These are phyloP conservation scores for Starmera quercuum DNA, from an alignment of 805 yeast genomes.

Conservation along the genomic window DNA sequence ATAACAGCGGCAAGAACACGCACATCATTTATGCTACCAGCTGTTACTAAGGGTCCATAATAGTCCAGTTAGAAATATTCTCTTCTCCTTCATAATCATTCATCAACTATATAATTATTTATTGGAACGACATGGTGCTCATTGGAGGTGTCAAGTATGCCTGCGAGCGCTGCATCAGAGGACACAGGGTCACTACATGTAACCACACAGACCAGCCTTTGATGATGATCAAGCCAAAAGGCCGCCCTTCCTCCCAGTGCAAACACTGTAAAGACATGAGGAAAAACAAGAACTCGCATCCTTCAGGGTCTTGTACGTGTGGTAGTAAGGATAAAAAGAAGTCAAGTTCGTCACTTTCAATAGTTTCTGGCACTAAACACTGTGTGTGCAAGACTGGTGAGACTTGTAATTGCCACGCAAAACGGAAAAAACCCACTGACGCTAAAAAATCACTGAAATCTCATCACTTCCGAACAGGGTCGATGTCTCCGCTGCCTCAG, in stretches of 20 bases:
- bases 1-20: too few species aligned
- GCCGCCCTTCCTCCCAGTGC: constrained; percentile 92
- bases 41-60: too few species aligned
- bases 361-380: constrained; percentile 13
- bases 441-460: constrained; percentile 1
- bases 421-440: constrained; percentile 6
- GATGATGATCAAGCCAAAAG: constrained; percentile 92
- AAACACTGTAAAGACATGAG: constrained; percentile 75
- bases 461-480: too few species aligned
- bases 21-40: too few species aligned
- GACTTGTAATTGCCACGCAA: constrained; percentile 19
- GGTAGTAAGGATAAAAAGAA: constrained; percentile 29
- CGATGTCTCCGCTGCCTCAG: too few species aligned
- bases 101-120: too few species aligned
- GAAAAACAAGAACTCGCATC: constrained; percentile 56
- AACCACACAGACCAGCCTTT: constrained; percentile 87
- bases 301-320: constrained; percentile 58
- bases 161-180: constrained; percentile 92
- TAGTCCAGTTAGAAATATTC: too few species aligned
- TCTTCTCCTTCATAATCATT: too few species aligned
- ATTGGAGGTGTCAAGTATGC: constrained; percentile 93
- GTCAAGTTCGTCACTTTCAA: constrained; percentile 22
- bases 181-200: constrained; percentile 93
- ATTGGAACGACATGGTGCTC: constrained; percentile 84
- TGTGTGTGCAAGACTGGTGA: constrained; percentile 22